Percentiles rank a stretch among this genome's conserved stretches.
phyloP scores from a whole-genome alignment of 2,329 filamentous ascomycete species.

The Neofusicoccum ribis region DNA sequence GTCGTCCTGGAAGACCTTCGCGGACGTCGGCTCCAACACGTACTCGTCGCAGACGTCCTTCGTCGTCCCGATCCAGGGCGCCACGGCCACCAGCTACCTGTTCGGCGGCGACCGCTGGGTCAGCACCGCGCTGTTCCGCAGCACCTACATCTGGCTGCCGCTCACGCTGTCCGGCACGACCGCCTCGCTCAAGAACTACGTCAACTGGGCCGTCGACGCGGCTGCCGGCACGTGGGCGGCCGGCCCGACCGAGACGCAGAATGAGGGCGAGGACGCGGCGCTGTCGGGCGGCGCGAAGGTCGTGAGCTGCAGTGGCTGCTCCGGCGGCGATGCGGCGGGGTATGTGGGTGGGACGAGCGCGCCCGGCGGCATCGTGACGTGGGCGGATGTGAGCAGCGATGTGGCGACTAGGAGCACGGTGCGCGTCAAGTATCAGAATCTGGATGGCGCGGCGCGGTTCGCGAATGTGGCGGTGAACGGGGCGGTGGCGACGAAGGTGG shows the following conservation, averaged over 20 bases:
- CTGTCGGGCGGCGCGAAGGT: constrained; percentile 49
- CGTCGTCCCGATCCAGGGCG: constrained; percentile 47
- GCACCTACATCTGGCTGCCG: constrained; percentile 67
- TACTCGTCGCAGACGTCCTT: constrained; percentile 63
- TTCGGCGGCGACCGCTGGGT: constrained; percentile 71
- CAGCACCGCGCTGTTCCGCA: constrained; percentile 58
- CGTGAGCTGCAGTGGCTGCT: constrained; percentile 62
- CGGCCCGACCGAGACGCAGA: constrained; percentile 47
- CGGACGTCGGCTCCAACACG: constrained; percentile 57
- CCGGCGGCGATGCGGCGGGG: constrained; percentile 51
- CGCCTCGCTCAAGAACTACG: constrained; percentile 48
- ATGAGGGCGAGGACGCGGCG: constrained; percentile 54
- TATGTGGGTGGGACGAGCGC: constrained; percentile 46
- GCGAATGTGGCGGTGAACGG: constrained; percentile 60
- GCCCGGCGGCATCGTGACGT: constrained; percentile 53
- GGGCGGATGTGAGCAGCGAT: constrained; percentile 48
- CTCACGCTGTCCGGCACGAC: constrained; percentile 54
- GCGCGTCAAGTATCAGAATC: constrained; percentile 58
- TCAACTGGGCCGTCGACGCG: constrained; percentile 57
- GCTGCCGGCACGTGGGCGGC: constrained; percentile 46
- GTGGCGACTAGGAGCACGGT: constrained; percentile 53
- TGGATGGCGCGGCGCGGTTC: constrained; percentile 54
- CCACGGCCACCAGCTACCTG: constrained; percentile 43
- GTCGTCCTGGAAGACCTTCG: constrained; percentile 62
- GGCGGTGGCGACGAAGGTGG: constrained; percentile 46